phyloP scores from a whole-genome alignment of 345 rosid genomes.

The Murraya paniculata region DNA sequence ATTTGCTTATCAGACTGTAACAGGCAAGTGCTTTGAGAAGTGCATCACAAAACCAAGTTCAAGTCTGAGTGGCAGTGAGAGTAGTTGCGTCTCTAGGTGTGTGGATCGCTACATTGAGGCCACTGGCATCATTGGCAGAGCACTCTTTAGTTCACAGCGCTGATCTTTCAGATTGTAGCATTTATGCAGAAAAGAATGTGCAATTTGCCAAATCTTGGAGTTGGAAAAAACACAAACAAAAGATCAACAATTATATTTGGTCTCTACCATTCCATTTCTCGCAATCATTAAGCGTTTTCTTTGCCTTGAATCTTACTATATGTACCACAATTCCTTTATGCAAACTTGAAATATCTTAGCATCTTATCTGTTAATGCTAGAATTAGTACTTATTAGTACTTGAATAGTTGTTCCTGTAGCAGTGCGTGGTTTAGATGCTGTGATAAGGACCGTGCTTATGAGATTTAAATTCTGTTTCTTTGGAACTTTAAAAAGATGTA shows the following conservation, averaged over 20 bases:
- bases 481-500: background rate
- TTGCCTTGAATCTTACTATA: background rate
- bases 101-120: slow-evolving; percentile 98
- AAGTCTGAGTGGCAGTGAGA: slow-evolving; percentile 83
- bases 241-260: background rate
- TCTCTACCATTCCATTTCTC: slow-evolving; percentile 2
- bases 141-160: slow-evolving; percentile 54
- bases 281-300: background rate
- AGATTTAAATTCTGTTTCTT: background rate
- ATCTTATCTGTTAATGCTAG: slow-evolving; percentile 1
- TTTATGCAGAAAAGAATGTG: slow-evolving; percentile 14
- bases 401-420: background rate
- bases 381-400: background rate
- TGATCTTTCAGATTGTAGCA: slow-evolving; percentile 20
- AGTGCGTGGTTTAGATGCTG: background rate
- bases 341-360: background rate
- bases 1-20: slow-evolving; percentile 51
- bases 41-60: slow-evolving; percentile 93
- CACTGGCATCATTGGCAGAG: slow-evolving; percentile 67
- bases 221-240: background rate
- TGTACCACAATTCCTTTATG: slow-evolving; percentile 5
- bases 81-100: slow-evolving; percentile 93
- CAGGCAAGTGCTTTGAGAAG: slow-evolving; percentile 83
- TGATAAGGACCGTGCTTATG: background rate
- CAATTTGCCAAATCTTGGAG: background rate